Percentiles rank a stretch among this genome's conserved stretches.
These are phyloP conservation scores for Fusarium sp. DNA, from an alignment of 2,329 filamentous ascomycete species.

Conservation along the genomic window DNA sequence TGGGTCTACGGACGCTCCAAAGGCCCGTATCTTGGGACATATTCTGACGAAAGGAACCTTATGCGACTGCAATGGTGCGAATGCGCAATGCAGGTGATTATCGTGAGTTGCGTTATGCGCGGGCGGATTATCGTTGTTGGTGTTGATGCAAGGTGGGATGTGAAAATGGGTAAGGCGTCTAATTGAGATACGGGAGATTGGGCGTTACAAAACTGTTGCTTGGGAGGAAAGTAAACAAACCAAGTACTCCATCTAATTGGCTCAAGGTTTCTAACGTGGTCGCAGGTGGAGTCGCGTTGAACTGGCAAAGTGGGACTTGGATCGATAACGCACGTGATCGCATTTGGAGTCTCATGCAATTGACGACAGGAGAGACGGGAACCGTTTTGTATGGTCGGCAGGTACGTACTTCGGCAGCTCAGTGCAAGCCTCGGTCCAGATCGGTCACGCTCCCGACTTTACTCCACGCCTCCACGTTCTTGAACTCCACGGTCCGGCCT, in stretches of 20 bases:
- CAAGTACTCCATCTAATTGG: constrained; percentile 45
- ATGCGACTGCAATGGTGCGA: constrained; percentile 33
- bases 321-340: constrained; percentile 29
- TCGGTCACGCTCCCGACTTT: constrained; percentile 46
- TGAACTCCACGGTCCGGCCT: constrained; percentile 35
- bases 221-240: constrained; percentile 59
- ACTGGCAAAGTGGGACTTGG: constrained; percentile 16
- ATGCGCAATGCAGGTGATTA: constrained; percentile 23
- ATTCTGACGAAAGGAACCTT: constrained; percentile 28
- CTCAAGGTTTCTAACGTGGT: background rate
- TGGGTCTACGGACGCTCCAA: constrained; percentile 90
- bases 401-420: constrained; percentile 35
- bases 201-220: constrained; percentile 51
- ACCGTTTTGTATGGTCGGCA: constrained; percentile 4
- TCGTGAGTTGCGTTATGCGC: constrained; percentile 1
- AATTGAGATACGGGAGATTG: constrained; percentile 29
- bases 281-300: constrained; percentile 27
- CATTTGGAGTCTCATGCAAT: background rate
- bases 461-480: constrained; percentile 41
- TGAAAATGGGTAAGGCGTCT: constrained; percentile 32
- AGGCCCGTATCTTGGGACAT: constrained; percentile 91
- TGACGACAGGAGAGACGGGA: background rate
- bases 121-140: constrained; percentile 10
- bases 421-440: constrained; percentile 50
- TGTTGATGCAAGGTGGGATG: constrained; percentile 40